A percentile compares a stretch with the other conserved stretches of the same genome.
phyloP scores from a whole-genome alignment of 306 rosid genomes.

The Prunus persica region Prunus_persica_NCBIv2 NC_034014.1:30494501-30495000 shows the following conservation, averaged over 20 bases:
- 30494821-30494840: conserved; percentile 81
- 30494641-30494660: conserved; percentile 96
- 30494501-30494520: not conserved
- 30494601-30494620: conserved; percentile 94
- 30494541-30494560: not conserved
- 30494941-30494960: conserved; percentile 88
- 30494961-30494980: conserved; percentile 93
- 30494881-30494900: not conserved
- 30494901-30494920: not conserved
- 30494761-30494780: conserved; percentile 89
- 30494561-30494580: not conserved
- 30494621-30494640: conserved; percentile 82
- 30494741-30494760: conserved; percentile 93
- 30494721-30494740: conserved; percentile 98
- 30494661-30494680: conserved; percentile 93
- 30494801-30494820: conserved; percentile 85
- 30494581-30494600: conserved; percentile 3
- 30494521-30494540: not conserved
- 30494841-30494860: conserved; percentile 10
- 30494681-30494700: conserved; percentile 91
- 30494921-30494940: conserved; percentile 17
- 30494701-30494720: conserved; percentile 99
- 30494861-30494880: not conserved
- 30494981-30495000: conserved; percentile 73
- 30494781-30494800: conserved; percentile 63